Evolutionary conservation across 202 grass and related monocot species (phyloP).

Genomic region (Alloteropsis angusta): DNA sequence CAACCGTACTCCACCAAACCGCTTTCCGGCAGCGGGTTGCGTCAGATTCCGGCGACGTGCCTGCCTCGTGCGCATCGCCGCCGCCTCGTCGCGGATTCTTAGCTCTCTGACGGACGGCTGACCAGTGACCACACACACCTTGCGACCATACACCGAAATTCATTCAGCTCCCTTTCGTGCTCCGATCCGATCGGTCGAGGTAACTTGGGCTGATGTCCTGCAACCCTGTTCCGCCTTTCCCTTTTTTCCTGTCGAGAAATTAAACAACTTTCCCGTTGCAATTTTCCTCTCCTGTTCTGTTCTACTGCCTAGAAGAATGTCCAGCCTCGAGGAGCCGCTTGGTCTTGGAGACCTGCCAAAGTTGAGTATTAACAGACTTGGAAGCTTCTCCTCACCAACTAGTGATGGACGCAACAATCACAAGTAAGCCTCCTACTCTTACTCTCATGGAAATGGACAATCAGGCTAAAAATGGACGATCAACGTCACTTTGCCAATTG

Average conservation of each 20-base stretch:
- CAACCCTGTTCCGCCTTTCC: not conserved
- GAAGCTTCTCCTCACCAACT: conserved; percentile 22
- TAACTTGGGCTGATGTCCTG: no score
- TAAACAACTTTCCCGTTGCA: not conserved
- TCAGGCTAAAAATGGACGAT: not conserved
- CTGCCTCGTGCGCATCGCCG: no score
- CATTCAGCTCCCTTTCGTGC: no score
- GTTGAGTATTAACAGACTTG: conserved; percentile 71
- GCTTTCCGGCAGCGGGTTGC: not conserved
- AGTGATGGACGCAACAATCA: conserved; percentile 11
- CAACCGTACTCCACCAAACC: not conserved
- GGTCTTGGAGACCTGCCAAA: conserved; percentile 68
- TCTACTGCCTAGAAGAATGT: conserved; percentile 64
- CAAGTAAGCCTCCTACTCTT: conserved; percentile 25
- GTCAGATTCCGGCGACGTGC: not conserved
- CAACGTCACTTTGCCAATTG: not conserved
- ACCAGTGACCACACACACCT: no score
- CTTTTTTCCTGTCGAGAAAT: no score
- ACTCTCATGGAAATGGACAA: not conserved
- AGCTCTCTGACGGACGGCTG: no score
- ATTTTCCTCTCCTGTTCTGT: no score
- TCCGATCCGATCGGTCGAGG: no score
- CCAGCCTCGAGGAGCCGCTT: conserved; percentile 58
- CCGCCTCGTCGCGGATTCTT: not conserved
- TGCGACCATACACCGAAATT: no score